Evolutionary conservation across 108 stramenopile species (phyloP), one percentile per base, ranked within the genome.

Genomic region (Fistulifera pelliculosa): DNA sequence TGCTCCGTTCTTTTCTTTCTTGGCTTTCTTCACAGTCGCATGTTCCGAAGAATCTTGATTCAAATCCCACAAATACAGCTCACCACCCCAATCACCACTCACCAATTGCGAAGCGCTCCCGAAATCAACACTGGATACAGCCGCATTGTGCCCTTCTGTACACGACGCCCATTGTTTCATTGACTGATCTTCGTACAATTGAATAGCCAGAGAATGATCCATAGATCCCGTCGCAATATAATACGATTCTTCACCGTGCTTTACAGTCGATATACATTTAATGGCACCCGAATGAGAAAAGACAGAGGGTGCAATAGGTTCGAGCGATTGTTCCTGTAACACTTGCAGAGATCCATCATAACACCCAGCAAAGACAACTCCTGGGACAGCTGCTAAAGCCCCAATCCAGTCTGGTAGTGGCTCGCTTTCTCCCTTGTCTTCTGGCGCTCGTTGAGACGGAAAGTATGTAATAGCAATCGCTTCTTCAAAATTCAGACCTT

Each of bases 31-130:
- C 44, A 19, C 44, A 4, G 19, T 45, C 21, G 18, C 22, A 14
- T 55, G 44, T 25, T 47, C 35, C 39, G 43, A 27, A 24, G 67
- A 61, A 47, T 47, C 50, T 28, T 49, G 14, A 17, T 12, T 35
- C 22, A 79, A 44, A 45, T 81, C 66, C 88, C 88, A 90, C 43
- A 90, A 12, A 22, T 62, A 74, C 31, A 90, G 49, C 5, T 61
- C 71, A 11, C 88, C 88, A 56, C 84, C 83, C 73, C 78, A 83
- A 62, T 84, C 82, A 25, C 84, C 88, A 62, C 84, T 86, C 1
- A 80, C 88, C 69, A 85, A 40, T 2, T 69, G 16, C 42, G 17
- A 31, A 49, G n/a, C 18, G 15, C 35, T 13, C 8, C 51, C 11
- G 19, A 89, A 63, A 22, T 76, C 76, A 3, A 86, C 75, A 69